phyloP scores from a whole-genome alignment of 306 rosid species.

The Malus asiatica region DNA sequence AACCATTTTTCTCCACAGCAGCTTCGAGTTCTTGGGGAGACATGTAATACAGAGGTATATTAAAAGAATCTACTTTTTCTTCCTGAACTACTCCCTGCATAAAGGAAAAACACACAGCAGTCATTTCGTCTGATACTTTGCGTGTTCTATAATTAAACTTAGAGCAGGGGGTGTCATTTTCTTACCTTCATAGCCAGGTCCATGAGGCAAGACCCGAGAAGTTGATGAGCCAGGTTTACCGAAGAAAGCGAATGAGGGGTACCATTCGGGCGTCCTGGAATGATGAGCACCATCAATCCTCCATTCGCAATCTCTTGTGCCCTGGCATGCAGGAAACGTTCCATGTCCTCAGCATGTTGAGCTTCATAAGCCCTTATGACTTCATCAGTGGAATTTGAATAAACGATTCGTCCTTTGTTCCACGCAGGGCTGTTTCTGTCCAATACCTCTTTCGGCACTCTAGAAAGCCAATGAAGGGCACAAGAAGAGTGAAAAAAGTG shows the following conservation, averaged over 20 bases:
- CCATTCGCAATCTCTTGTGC: slow-evolving; percentile 33
- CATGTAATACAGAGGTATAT: background rate
- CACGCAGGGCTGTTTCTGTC: slow-evolving; percentile 14
- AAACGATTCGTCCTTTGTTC: slow-evolving; percentile 11
- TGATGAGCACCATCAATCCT: slow-evolving; percentile 20
- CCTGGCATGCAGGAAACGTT: slow-evolving; percentile 16
- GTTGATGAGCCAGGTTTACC: background rate
- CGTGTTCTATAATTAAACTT: background rate
- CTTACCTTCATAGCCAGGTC: slow-evolving; percentile 28
- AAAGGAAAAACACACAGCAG: background rate
- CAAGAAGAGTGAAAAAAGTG: background rate
- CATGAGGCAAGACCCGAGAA: slow-evolving; percentile 18
- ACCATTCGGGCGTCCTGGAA: background rate
- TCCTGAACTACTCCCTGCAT: slow-evolving; percentile 8
- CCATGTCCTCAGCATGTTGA: slow-evolving; percentile 17
- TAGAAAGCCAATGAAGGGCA: background rate
- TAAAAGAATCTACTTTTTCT: background rate
- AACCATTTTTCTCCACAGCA: background rate
- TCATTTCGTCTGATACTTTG: background rate
- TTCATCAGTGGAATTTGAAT: background rate
- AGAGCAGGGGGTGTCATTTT: background rate
- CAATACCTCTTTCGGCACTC: slow-evolving; percentile 11
- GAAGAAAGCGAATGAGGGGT: background rate
- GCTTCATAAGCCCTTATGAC: background rate
- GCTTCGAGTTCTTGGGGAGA: background rate